These are phyloP conservation scores for Diaporthe batatas DNA, from an alignment of 2,329 filamentous ascomycete genomes.

Conservation along the genomic window DNA sequence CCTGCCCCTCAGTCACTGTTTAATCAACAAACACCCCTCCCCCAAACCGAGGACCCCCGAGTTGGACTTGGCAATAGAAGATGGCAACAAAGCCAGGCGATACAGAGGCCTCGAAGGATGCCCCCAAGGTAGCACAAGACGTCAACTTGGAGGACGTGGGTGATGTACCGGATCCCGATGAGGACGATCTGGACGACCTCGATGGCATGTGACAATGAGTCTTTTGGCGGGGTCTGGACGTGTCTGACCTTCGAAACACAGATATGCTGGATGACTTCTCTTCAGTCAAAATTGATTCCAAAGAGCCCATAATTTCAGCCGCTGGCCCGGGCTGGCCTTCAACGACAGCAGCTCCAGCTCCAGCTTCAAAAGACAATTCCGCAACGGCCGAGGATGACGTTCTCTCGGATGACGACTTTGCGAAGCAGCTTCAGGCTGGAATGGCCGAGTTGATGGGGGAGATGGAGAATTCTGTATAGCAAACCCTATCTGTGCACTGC, in stretches of 20 bases:
- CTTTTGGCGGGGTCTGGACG: slow-evolving; percentile 4
- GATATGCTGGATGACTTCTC: slow-evolving; percentile 96
- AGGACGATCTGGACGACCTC: slow-evolving; percentile 91
- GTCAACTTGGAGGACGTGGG: slow-evolving; percentile 53
- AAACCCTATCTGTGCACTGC: slow-evolving; percentile 4
- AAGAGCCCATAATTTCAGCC: slow-evolving; percentile 50
- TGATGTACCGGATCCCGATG: slow-evolving; percentile 87
- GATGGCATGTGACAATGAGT: slow-evolving; percentile 73
- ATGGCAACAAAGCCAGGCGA: slow-evolving; percentile 44
- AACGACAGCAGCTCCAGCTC: slow-evolving; percentile 44
- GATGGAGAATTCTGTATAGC: slow-evolving; percentile 70
- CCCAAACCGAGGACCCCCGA: neutral
- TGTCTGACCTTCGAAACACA: slow-evolving; percentile 52
- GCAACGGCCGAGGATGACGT: slow-evolving; percentile 54
- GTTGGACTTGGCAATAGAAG: slow-evolving; percentile 11
- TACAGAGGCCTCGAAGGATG: slow-evolving; percentile 42
- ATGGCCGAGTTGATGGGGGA: slow-evolving; percentile 88
- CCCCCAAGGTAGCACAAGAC: slow-evolving; percentile 46
- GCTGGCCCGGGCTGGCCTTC: slow-evolving; percentile 46
- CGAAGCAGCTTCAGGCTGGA: slow-evolving; percentile 87
- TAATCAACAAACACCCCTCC: neutral
- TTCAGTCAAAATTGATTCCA: slow-evolving; percentile 68
- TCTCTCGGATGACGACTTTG: slow-evolving; percentile 81
- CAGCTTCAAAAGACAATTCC: slow-evolving; percentile 45
- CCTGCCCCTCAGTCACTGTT: slow-evolving; percentile 11